Evolutionary conservation across 1,139 yeast species (phyloP).

Genomic region (Magnusiomyces sp.): DNA sequence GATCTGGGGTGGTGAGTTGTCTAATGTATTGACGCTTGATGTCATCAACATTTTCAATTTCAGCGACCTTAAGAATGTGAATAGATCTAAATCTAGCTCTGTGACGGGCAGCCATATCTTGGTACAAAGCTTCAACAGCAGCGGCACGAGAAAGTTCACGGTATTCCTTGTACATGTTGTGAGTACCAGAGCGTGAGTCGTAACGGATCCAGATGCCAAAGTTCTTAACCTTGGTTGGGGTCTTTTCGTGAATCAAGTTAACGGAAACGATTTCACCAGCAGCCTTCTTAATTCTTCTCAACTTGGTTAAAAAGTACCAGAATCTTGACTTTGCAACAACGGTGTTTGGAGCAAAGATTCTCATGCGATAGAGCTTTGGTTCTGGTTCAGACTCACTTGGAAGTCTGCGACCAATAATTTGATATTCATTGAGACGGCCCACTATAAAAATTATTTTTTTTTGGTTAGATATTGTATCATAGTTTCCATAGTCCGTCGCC

Average conservation of each 20-base stretch:
- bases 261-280: conserved; percentile 98
- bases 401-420: conserved; percentile 99
- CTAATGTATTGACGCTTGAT: conserved; percentile 99
- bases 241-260: conserved; percentile 85
- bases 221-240: conserved; percentile 99
- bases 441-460: conserved; percentile 15
- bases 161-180: conserved; percentile 99
- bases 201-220: conserved; percentile 99
- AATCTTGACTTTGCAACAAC: conserved; percentile 99
- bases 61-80: conserved; percentile 94
- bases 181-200: conserved; percentile 99
- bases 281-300: conserved; percentile 99
- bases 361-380: conserved; percentile 99
- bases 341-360: conserved; percentile 98
- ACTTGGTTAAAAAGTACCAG: conserved; percentile 99
- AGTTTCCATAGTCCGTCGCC: background rate
- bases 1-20: conserved; percentile 93
- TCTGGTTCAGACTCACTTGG: conserved; percentile 98
- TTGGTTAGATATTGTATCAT: background rate
- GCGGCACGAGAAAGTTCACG: conserved; percentile 99
- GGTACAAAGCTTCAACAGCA: conserved; percentile 98
- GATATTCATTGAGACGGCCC: conserved; percentile 94
- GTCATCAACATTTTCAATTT: conserved; percentile 93
- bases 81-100: conserved; percentile 99
- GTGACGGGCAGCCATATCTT: conserved; percentile 99